Base-by-base conservation (phyloP, 306 rosid species). In the Inga oerstediana region DNA sequence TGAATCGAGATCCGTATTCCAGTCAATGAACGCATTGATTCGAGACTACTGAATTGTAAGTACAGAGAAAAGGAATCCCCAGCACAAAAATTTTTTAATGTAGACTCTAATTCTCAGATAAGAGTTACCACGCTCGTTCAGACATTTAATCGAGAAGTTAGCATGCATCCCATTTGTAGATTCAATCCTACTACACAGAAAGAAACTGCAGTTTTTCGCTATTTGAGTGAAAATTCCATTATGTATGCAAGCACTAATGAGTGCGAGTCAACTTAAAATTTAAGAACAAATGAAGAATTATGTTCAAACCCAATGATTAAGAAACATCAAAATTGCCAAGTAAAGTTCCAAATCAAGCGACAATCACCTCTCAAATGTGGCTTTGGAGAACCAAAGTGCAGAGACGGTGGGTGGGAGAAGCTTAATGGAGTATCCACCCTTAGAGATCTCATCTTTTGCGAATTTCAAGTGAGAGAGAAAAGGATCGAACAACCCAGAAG, bases 351-450 rank as follows among this genome's bases (percentile, higher is more conserved):
- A 49, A 24, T 4, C 27, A 86, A 67, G 46, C 56, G 75, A 65
- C 15, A 72, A 72, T 70, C 43, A 91, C 94, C 95, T 91, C 83
- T 86, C 87, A 80, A 91, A 88, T 0, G 95, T 91, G 72, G 89
- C 77, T 76, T 85, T 89, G 72, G 95, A 86, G 85, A 91, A 91
- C 93, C 93, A 89, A 48, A 69, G 82, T 27, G 89, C 87, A 84
- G 32, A 39, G 19, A 67, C 77, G 43, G 78, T 20, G 2, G 93
- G 86, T 24, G 95, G 95, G 41, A 85, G 84, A 34, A 89, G 91
- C 87, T 86, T 85, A 80, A 91, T 91, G 2, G 93, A 91, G 87
- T 91, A 89, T 15, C 95, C 93, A 77, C 91, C 93, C 87, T 89
- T 89, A 19, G 89, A 88, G 88, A 91, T 89, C 91, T 91, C 91